These are phyloP conservation scores for Mytilinidion resinicola DNA, from an alignment of 495 filamentous ascomycete genomes.

Conservation along the genomic window DNA sequence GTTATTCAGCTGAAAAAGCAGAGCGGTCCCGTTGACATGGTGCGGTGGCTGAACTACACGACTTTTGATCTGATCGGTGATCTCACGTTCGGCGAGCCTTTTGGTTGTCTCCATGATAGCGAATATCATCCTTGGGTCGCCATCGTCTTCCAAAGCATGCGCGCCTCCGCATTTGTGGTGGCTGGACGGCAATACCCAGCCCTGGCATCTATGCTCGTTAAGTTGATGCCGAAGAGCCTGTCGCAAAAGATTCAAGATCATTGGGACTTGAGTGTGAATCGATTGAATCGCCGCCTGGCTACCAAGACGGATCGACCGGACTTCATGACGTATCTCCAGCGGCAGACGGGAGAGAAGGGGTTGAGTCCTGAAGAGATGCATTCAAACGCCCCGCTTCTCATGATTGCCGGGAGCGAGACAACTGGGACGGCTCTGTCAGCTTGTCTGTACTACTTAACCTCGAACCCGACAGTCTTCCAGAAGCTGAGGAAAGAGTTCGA, in stretches of 20 bases:
- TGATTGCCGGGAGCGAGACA: too few species aligned
- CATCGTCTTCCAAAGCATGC: constrained; percentile 22
- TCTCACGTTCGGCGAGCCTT: constrained; percentile 33
- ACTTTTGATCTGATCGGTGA: constrained; percentile 35
- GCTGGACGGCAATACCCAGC: constrained; percentile 1
- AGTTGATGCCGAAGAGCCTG: not conserved
- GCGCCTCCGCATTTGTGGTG: constrained; percentile 1
- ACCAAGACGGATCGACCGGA: constrained; percentile 11
- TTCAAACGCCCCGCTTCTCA: too few species aligned
- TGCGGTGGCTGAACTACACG: constrained; percentile 32
- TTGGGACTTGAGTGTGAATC: not conserved
- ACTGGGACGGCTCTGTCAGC: not conserved
- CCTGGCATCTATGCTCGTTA: not conserved
- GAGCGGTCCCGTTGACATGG: constrained; percentile 23
- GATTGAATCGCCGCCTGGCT: constrained; percentile 6
- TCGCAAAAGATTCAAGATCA: constrained; percentile 6
- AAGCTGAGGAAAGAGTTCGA: constrained; percentile 43
- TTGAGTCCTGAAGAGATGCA: constrained; percentile 1
- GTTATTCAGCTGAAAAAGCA: constrained; percentile 19
- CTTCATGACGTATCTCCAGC: constrained; percentile 37
- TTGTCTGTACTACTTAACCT: not conserved
- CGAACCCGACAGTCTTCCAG: not conserved
- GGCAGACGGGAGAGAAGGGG: constrained; percentile 22
- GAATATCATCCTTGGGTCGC: constrained; percentile 33
- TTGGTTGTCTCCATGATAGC: constrained; percentile 26